These are phyloP conservation scores for Eucalyptus cloeziana DNA, from an alignment of 345 rosid genomes.

Conservation along the genomic window DNA sequence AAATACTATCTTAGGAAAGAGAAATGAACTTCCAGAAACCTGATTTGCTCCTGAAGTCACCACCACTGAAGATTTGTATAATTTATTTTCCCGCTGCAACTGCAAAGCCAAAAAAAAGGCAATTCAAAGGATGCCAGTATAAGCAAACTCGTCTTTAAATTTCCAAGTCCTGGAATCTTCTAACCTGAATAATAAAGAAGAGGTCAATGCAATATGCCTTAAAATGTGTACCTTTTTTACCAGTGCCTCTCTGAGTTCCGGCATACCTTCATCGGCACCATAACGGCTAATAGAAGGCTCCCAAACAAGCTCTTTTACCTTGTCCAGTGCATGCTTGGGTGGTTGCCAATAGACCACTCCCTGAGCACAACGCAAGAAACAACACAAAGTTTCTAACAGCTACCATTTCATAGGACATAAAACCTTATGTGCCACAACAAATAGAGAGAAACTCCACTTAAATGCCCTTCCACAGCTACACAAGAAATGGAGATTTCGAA, in stretches of 20 bases:
- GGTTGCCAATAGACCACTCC: constrained; percentile 97
- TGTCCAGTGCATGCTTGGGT: constrained; percentile 63
- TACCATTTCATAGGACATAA: neutral
- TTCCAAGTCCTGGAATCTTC: neutral
- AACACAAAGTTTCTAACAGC: neutral
- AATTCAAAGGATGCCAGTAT: neutral
- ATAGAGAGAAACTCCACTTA: neutral
- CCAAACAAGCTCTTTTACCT: constrained; percentile 71
- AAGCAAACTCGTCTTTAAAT: neutral
- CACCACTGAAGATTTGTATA: constrained; percentile 69
- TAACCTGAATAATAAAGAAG: neutral
- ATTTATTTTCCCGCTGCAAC: constrained; percentile 64
- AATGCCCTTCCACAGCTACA: neutral
- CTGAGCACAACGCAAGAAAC: constrained; percentile 8
- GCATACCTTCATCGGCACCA: constrained; percentile 90
- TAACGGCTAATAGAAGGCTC: constrained; percentile 69
- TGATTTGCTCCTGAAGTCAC: constrained; percentile 99
- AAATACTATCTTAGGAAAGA: neutral
- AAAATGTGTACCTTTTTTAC: constrained; percentile 36
- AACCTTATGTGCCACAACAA: neutral
- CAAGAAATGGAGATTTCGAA: neutral
- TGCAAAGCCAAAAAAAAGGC: constrained; percentile 9
- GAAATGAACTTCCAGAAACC: constrained; percentile 16
- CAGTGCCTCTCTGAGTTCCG: constrained; percentile 67
- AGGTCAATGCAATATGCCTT: neutral